phyloP scores from a whole-genome alignment of 306 rosid species.

The Fagus crenata region DNA sequence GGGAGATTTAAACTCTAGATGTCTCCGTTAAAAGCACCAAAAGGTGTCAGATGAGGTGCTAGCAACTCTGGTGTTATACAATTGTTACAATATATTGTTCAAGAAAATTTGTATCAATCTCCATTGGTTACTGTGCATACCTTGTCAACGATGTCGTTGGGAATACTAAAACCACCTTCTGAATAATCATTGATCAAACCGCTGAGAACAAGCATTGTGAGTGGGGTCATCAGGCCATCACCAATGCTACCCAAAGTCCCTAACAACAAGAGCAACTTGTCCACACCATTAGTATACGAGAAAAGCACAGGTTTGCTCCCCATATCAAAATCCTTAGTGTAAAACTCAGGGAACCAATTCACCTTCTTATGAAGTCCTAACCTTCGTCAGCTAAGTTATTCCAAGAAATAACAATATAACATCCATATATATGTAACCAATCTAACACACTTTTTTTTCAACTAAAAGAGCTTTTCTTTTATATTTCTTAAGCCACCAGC shows the following conservation, averaged over 20 bases:
- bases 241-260: conserved; percentile 79
- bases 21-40: too few relatives aligned
- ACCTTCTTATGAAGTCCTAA: not conserved
- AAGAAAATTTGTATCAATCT: too few relatives aligned
- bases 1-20: too few relatives aligned
- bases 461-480: too few relatives aligned
- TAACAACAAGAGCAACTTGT: conserved; percentile 55
- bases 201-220: conserved; percentile 73
- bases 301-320: conserved; percentile 47
- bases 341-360: not conserved
- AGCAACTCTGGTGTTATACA: too few relatives aligned
- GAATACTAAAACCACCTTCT: conserved; percentile 28
- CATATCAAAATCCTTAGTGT: conserved; percentile 27
- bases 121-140: conserved; percentile 22
- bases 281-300: conserved; percentile 61
- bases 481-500: too few relatives aligned
- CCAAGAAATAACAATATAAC: too few relatives aligned
- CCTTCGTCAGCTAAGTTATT: too few relatives aligned
- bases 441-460: too few relatives aligned
- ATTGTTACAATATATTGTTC: too few relatives aligned
- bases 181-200: conserved; percentile 63
- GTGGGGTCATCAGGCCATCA: conserved; percentile 69
- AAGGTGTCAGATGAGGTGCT: too few relatives aligned
- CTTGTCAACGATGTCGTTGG: conserved; percentile 46
- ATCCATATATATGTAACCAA: too few relatives aligned